phyloP scores from a whole-genome alignment of 495 filamentous ascomycete species.

The Talaromyces liani region DNA sequence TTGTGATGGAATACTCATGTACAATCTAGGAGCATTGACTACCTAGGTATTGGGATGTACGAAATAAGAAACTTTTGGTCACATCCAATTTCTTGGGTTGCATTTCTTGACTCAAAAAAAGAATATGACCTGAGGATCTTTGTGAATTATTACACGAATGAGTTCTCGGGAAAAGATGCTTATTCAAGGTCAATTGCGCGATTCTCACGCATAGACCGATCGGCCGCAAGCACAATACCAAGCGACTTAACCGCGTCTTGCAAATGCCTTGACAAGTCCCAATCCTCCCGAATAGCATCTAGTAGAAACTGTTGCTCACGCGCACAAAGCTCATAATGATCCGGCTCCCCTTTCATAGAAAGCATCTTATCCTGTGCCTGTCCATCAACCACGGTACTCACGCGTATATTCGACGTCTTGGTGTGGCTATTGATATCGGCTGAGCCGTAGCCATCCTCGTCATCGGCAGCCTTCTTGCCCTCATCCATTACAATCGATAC shows the following conservation, averaged over 20 bases:
- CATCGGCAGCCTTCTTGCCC: neutral
- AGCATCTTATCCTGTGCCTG: constrained; percentile 8
- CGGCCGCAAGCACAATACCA: constrained; percentile 11
- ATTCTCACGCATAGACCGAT: constrained; percentile 12
- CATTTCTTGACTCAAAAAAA: too few species aligned
- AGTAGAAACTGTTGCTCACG: constrained; percentile 14
- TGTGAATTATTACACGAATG: too few species aligned
- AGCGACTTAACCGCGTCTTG: constrained; percentile 12
- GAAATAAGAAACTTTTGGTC: too few species aligned
- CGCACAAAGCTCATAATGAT: constrained; percentile 13
- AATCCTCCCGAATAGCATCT: constrained; percentile 11
- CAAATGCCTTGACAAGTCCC: constrained; percentile 11
- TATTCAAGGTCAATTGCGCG: constrained; percentile 12
- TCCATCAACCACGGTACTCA: constrained; percentile 9
- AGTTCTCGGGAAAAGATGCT: neutral
- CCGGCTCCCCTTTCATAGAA: constrained; percentile 11
- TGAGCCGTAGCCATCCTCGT: neutral
- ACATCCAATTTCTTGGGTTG: too few species aligned
- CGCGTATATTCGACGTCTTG: constrained; percentile 9
- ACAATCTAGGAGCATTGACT: too few species aligned
- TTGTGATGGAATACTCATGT: too few species aligned
- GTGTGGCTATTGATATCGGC: constrained; percentile 12
- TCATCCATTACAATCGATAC: constrained; percentile 14
- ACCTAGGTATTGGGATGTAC: too few species aligned
- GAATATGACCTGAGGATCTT: too few species aligned